Evolutionary conservation across 495 filamentous ascomycete genomes (phyloP).

Genomic region (Tuber magnatum): DNA sequence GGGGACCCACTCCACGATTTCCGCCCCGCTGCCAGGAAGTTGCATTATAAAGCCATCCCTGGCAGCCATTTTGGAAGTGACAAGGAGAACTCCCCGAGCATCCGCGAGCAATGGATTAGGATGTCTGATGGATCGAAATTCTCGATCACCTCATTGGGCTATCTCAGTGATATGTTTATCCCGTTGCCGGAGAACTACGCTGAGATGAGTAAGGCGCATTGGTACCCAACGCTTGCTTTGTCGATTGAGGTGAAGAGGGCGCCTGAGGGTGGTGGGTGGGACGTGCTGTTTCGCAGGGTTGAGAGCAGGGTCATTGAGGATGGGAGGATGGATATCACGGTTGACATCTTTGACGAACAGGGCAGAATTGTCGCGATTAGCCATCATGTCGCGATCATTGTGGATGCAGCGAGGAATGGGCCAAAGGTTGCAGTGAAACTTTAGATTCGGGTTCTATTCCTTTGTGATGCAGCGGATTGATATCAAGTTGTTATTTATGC

Average conservation of each 20-base stretch:
- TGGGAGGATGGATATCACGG: conserved; percentile 60
- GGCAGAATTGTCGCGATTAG: conserved; percentile 57
- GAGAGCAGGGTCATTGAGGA: conserved; percentile 53
- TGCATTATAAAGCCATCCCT: conserved; percentile 12
- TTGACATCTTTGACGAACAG: conserved; percentile 53
- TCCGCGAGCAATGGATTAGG: conserved; percentile 36
- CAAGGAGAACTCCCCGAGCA: conserved; percentile 4
- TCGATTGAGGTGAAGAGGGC: conserved; percentile 61
- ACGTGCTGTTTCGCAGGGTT: conserved; percentile 60
- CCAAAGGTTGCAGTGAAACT: background rate
- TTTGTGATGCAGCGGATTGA: background rate
- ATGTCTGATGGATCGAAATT: conserved; percentile 22
- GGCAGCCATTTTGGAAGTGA: conserved; percentile 10
- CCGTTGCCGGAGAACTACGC: conserved; percentile 35
- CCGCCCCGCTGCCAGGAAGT: conserved; percentile 17
- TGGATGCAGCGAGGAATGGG: conserved; percentile 51
- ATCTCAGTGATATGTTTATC: conserved; percentile 28
- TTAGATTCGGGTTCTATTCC: background rate
- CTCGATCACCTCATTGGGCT: conserved; percentile 13
- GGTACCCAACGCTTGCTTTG: conserved; percentile 74
- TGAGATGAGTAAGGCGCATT: conserved; percentile 44
- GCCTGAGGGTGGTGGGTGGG: conserved; percentile 52
- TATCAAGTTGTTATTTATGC: background rate
- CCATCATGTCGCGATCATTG: conserved; percentile 56
- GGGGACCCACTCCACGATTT: background rate